phyloP scores from a whole-genome alignment of 2,329 filamentous ascomycete species.

The Periglandula ipomoeae region DNA sequence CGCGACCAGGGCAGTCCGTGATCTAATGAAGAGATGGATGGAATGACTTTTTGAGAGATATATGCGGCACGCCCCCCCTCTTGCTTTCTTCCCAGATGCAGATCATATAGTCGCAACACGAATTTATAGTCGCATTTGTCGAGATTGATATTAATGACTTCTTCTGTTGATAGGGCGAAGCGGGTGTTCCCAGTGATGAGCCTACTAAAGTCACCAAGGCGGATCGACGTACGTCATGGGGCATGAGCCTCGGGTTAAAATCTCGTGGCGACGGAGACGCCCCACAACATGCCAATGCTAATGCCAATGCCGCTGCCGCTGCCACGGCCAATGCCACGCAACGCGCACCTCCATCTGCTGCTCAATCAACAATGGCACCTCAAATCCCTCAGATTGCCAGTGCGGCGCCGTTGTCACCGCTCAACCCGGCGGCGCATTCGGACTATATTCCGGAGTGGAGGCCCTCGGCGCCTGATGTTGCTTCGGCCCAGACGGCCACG shows the following conservation, averaged over 20 bases:
- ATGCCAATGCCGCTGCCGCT: not conserved
- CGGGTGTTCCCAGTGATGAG: constrained; percentile 24
- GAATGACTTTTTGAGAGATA: constrained; percentile 33
- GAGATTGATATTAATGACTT: constrained; percentile 24
- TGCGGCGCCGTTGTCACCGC: constrained; percentile 9
- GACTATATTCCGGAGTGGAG: not conserved
- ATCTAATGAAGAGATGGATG: constrained; percentile 25
- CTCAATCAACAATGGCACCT: constrained; percentile 5
- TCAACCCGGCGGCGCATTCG: constrained; percentile 4
- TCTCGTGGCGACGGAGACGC: constrained; percentile 17
- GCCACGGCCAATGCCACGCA: constrained; percentile 3
- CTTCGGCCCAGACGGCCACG: not conserved
- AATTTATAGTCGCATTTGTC: constrained; percentile 15
- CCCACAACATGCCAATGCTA: constrained; percentile 11
- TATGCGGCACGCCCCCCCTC: constrained; percentile 23
- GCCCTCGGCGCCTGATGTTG: not conserved
- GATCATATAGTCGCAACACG: constrained; percentile 12
- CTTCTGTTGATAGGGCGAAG: constrained; percentile 24
- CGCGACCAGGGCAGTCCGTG: not conserved
- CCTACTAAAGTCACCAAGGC: constrained; percentile 27
- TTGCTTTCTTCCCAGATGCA: not conserved
- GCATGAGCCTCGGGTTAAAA: constrained; percentile 26
- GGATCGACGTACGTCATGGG: constrained; percentile 37
- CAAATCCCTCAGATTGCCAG: constrained; percentile 2
- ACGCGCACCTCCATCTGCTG: constrained; percentile 8